Evolutionary conservation across 2,329 filamentous ascomycete species (phyloP).

Genomic region (Mycosphaerella arachidis): DNA sequence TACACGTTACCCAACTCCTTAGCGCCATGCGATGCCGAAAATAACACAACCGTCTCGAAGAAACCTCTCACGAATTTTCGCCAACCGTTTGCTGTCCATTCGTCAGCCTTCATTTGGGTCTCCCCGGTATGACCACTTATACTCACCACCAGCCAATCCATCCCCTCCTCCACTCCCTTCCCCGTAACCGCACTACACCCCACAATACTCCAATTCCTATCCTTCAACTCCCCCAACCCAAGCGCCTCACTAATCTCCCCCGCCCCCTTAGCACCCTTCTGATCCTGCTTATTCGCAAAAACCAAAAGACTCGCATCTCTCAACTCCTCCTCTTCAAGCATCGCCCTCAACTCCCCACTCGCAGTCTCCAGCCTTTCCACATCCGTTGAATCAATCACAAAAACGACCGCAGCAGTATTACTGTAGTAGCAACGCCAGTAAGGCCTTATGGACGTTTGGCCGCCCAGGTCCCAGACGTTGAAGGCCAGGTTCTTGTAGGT

Average conservation of each 20-base stretch:
- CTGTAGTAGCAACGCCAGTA: constrained; percentile 99
- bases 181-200: constrained; percentile 96
- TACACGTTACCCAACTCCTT: not conserved
- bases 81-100: constrained; percentile 24
- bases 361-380: constrained; percentile 91
- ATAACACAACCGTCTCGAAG: not conserved
- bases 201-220: constrained; percentile 99
- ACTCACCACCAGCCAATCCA: constrained; percentile 95
- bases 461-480: constrained; percentile 97
- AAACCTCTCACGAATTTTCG: constrained; percentile 17
- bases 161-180: constrained; percentile 89
- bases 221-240: constrained; percentile 81
- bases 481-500: constrained; percentile 98
- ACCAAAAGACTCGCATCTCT: constrained; percentile 86
- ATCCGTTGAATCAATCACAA: constrained; percentile 97
- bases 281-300: constrained; percentile 98
- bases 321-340: constrained; percentile 95
- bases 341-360: constrained; percentile 84
- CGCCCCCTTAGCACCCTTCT: constrained; percentile 91
- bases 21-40: constrained; percentile 2
- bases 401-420: constrained; percentile 96
- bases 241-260: constrained; percentile 95
- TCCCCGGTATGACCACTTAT: not conserved
- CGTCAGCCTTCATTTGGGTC: constrained; percentile 3
- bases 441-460: constrained; percentile 95